Base-by-base conservation (phyloP, 2,329 filamentous ascomycete species). In the Coleophoma eucalyptorum region DNA sequence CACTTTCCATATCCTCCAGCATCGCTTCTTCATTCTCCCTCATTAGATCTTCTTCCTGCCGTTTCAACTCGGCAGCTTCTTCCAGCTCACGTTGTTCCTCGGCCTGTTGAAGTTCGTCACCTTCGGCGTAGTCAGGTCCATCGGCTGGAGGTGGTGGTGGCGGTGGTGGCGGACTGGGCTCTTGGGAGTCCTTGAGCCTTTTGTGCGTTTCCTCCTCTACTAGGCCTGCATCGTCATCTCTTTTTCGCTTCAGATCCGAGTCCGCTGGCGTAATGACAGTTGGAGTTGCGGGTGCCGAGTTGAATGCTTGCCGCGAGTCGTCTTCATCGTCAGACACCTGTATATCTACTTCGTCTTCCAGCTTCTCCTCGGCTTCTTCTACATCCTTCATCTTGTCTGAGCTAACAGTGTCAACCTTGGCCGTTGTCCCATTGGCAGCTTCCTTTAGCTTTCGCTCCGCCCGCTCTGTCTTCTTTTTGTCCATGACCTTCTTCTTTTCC, bases 401-500 rank as follows among this genome's bases (percentile, higher is more conserved):
- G 5, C 43, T 40, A 40, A 47, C 34, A 20, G 34, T 43, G 34
- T 48, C 47, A 11, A 41, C 38, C 20, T 56, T 62, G 33, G 50
- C 48, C 38, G 38, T 46, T 40, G 31, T 56, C 48, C 58, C 62
- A 48, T 63, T 64, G 26, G 57, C 41, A 32, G 53, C 57, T 26
- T 63, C 62, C 52, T 55, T 32, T 12, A 47, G 46, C 13, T 53
- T 59, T 10, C 35, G 43, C 18, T 48, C 31, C 53, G 67, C 72
- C 58, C 66, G 72, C 56, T 75, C 77, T 1, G 75, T 72, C 63
- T 83, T 87, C 66, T 83, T 83, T 57, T 90, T 83, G 57, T 92
- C 84, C 55, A 84, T 79, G 54, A 78, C 83, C 34, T 69, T 72
- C 57, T 87, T 90, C 70, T 96, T 95, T 50, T 79, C 76, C 2